These are phyloP conservation scores for Naganishia vishniacii DNA, from an alignment of 768 basidiomycete genomes.

Conservation along the genomic window DNA sequence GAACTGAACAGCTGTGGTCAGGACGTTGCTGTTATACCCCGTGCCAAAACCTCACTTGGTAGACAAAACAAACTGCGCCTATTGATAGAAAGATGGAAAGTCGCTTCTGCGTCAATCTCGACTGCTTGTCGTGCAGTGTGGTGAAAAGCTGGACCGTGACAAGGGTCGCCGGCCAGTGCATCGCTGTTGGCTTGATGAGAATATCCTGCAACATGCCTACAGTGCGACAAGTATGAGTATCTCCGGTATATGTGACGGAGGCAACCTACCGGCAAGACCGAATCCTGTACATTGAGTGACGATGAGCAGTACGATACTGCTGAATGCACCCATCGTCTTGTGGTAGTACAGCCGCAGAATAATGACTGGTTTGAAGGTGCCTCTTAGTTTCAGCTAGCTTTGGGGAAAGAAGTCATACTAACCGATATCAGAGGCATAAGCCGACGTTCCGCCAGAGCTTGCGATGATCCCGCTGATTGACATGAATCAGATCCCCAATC, in stretches of 20 bases:
- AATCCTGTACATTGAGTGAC: conserved; percentile 50
- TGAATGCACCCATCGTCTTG: conserved; percentile 36
- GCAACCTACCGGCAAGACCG: conserved; percentile 42
- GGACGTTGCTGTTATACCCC: conserved; percentile 28
- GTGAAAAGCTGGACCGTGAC: conserved; percentile 48
- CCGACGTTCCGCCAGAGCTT: conserved; percentile 42
- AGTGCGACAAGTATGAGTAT: neutral
- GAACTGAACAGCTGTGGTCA: conserved; percentile 37
- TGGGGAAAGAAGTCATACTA: too few species aligned
- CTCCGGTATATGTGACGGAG: neutral
- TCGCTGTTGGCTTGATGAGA: conserved; percentile 44
- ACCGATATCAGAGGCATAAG: conserved; percentile 48
- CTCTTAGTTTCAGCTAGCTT: too few species aligned
- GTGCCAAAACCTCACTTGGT: conserved; percentile 35
- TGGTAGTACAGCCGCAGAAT: conserved; percentile 49
- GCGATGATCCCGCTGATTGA: conserved; percentile 33
- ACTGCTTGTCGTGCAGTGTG: conserved; percentile 41
- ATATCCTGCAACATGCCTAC: conserved; percentile 46
- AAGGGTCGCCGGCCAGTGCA: conserved; percentile 47
- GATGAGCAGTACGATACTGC: conserved; percentile 44
- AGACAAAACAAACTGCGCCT: conserved; percentile 21
- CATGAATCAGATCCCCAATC: neutral
- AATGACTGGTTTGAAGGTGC: too few species aligned
- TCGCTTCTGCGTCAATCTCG: conserved; percentile 19
- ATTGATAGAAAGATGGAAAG: conserved; percentile 29